These are phyloP conservation scores for Diophrys sp. DNA, from an alignment of 73 alveolate species.

Conservation along the genomic window DNA sequence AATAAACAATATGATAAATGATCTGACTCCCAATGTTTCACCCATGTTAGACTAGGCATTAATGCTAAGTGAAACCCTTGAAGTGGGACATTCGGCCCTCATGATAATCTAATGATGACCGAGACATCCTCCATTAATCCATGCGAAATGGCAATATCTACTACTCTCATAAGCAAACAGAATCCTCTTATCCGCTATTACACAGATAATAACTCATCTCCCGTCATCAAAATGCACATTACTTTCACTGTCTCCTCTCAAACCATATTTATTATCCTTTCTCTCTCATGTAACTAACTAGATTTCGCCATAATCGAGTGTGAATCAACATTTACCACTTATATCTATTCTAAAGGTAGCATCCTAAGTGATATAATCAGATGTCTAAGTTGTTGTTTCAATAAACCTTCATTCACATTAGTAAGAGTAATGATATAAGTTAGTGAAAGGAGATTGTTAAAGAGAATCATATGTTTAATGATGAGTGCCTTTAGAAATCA, in stretches of 20 bases:
- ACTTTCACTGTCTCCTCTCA: not conserved
- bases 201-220: not conserved
- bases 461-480: conserved; percentile 29
- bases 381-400: conserved; percentile 14
- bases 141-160: not conserved
- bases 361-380: conserved; percentile 18
- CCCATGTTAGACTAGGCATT: not conserved
- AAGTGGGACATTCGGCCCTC: too few species aligned
- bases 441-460: conserved; percentile 26
- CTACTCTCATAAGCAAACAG: not conserved
- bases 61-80: not conserved
- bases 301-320: conserved; percentile 34
- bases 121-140: not conserved
- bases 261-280: conserved; percentile 13
- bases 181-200: not conserved
- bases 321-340: conserved; percentile 38
- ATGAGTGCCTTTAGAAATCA: too few species aligned
- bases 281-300: conserved; percentile 6
- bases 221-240: not conserved
- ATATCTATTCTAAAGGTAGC: conserved; percentile 34
- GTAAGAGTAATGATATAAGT: conserved; percentile 23
- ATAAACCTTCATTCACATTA: conserved; percentile 11
- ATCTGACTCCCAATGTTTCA: too few species aligned
- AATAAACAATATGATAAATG: not conserved
- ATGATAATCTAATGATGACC: not conserved